Percentiles rank a stretch among this genome's conserved stretches.
Evolutionary conservation across 805 yeast genomes (phyloP).

Genomic region (Candida jianshihensis): DNA sequence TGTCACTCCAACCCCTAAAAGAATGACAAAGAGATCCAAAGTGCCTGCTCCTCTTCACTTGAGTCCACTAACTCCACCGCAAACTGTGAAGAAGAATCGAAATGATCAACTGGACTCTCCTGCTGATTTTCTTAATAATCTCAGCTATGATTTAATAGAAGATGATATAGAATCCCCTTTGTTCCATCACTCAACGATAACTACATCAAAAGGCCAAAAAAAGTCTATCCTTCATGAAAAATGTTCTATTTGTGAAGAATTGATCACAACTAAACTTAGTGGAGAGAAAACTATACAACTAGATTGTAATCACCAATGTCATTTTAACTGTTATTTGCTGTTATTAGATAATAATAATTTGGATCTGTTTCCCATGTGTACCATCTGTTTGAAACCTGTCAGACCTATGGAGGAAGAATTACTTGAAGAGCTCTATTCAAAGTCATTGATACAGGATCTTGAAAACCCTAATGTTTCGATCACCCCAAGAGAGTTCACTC

Average conservation of each 20-base stretch:
- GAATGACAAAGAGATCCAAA: constrained; percentile 16
- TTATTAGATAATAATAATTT: constrained; percentile 18
- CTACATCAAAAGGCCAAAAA: constrained; percentile 6
- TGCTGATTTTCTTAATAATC: background rate
- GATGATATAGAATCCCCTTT: constrained; percentile 5
- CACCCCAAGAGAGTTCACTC: background rate
- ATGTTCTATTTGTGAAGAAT: constrained; percentile 41
- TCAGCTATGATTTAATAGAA: background rate
- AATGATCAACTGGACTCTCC: background rate
- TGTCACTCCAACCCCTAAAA: constrained; percentile 7
- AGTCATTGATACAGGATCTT: constrained; percentile 7
- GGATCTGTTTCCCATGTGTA: constrained; percentile 21
- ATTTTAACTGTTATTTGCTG: constrained; percentile 35
- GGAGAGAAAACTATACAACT: constrained; percentile 38
- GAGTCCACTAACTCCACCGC: constrained; percentile 18
- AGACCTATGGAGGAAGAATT: constrained; percentile 24
- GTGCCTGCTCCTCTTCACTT: constrained; percentile 18
- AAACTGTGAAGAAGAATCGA: constrained; percentile 9
- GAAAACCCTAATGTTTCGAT: background rate
- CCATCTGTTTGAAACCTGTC: constrained; percentile 17
- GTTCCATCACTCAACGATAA: constrained; percentile 1
- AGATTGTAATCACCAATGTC: constrained; percentile 37
- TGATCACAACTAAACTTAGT: constrained; percentile 28
- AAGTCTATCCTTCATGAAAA: constrained; percentile 21
- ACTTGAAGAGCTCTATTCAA: constrained; percentile 19